Evolutionary conservation across 2,329 filamentous ascomycete species (phyloP).

Genomic region (Fusarium domesticum): DNA sequence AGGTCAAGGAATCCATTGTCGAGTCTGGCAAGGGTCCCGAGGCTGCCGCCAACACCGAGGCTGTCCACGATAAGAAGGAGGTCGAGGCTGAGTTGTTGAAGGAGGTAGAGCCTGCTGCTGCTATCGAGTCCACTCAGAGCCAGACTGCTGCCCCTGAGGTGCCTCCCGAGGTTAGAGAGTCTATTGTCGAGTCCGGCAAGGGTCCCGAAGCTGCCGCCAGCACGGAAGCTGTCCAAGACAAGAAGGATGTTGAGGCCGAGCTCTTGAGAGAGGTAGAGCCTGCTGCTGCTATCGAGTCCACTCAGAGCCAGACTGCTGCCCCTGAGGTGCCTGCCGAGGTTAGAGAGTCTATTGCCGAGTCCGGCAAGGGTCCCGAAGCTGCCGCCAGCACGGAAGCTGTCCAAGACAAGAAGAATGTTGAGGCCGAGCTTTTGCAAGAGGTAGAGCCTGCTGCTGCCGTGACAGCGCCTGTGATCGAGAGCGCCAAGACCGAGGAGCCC

Average conservation of each 20-base stretch:
- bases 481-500: slow-evolving; percentile 9
- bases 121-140: neutral
- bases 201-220: slow-evolving; percentile 69
- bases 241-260: slow-evolving; percentile 70
- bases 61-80: slow-evolving; percentile 71
- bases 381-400: slow-evolving; percentile 65
- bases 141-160: slow-evolving; percentile 38
- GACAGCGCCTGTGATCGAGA: slow-evolving; percentile 3
- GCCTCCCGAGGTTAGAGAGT: slow-evolving; percentile 54
- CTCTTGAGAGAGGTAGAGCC: slow-evolving; percentile 42
- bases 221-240: slow-evolving; percentile 66
- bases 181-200: slow-evolving; percentile 54
- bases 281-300: slow-evolving; percentile 9
- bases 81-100: slow-evolving; percentile 72
- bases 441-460: slow-evolving; percentile 2
- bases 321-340: slow-evolving; percentile 53
- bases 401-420: slow-evolving; percentile 68
- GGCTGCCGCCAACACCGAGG: slow-evolving; percentile 64
- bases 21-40: slow-evolving; percentile 64
- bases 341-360: slow-evolving; percentile 53
- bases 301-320: neutral
- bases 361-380: slow-evolving; percentile 67
- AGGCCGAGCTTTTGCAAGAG: slow-evolving; percentile 57
- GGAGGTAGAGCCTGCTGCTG: slow-evolving; percentile 47
- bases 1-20: slow-evolving; percentile 57